Conservation (phyloP, 768 basidiomycete genomes). For the Termitomyces sp. region DNA sequence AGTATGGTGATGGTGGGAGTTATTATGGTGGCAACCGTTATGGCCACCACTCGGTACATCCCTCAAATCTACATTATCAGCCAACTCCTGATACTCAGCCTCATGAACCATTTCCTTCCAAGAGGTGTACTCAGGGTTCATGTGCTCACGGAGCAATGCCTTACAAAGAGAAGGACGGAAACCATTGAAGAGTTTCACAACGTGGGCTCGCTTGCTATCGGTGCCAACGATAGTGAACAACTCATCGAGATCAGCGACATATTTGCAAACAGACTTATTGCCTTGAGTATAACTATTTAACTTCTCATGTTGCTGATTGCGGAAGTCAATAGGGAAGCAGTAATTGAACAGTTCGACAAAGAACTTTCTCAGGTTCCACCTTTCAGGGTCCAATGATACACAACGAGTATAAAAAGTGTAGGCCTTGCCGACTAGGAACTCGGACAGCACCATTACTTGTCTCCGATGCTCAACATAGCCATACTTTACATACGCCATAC, state of each 20-base stretch:
- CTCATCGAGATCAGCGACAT: not conserved
- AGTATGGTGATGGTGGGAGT: too few species aligned
- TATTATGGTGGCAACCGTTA: too few species aligned
- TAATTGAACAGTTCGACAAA: too few species aligned
- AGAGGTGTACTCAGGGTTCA: too few species aligned
- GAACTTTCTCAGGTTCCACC: not conserved
- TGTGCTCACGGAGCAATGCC: too few species aligned
- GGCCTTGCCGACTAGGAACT: not conserved
- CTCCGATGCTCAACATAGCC: not conserved
- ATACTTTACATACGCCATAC: not conserved
- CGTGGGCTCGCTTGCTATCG: not conserved
- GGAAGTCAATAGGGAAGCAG: too few species aligned
- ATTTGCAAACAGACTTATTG: not conserved
- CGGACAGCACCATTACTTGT: not conserved
- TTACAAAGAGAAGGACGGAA: too few species aligned
- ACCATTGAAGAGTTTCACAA: too few species aligned
- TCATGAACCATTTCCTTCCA: too few species aligned
- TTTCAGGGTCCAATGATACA: not conserved
- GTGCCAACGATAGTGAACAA: not conserved
- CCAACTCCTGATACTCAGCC: too few species aligned
- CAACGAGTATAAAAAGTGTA: not conserved
- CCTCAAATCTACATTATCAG: too few species aligned
- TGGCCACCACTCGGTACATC: too few species aligned
- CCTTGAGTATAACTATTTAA: not conserved
- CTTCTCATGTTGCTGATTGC: not conserved